Conservation (phyloP, 1,139 yeast genomes). For the Protomyces lactucae-debilis region DNA sequence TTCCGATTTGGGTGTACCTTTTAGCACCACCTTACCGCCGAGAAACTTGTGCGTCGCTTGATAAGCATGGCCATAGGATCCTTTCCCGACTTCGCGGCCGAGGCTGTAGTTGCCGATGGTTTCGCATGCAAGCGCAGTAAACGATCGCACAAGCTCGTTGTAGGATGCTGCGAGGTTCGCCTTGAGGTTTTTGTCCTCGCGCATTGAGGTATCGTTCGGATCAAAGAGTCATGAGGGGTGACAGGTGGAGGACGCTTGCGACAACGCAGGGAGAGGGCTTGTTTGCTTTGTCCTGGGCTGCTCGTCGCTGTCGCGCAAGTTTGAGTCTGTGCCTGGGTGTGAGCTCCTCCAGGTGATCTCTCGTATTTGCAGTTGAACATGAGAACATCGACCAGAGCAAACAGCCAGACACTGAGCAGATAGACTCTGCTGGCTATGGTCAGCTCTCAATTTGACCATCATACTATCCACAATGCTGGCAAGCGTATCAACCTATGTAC, state of each 20-base stretch:
- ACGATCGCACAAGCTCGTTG: conserved; percentile 22
- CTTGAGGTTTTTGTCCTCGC: conserved; percentile 10
- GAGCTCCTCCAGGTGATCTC: too few species aligned
- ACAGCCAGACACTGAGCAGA: too few species aligned
- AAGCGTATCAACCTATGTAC: conserved; percentile 14
- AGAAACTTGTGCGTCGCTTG: conserved; percentile 24
- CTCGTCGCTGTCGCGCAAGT: too few species aligned
- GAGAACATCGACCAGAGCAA: too few species aligned
- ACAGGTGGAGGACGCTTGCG: too few species aligned
- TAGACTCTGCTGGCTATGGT: conserved; percentile 2
- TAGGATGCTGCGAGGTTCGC: conserved; percentile 25
- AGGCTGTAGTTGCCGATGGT: conserved; percentile 32
- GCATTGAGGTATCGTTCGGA: not conserved
- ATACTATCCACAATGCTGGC: conserved; percentile 2
- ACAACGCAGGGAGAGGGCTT: too few species aligned
- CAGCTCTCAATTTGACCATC: conserved; percentile 21
- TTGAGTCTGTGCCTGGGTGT: too few species aligned
- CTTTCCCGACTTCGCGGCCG: conserved; percentile 32
- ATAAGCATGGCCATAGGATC: conserved; percentile 13
- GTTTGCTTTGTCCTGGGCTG: too few species aligned
- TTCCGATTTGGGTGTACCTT: conserved; percentile 65
- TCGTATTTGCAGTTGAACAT: too few species aligned
- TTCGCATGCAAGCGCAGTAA: conserved; percentile 17
- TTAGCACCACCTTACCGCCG: conserved; percentile 50
- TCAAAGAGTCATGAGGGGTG: too few species aligned